Base-by-base conservation (phyloP, 176 grass and related monocot species). In the Alloteropsis semialata region DNA sequence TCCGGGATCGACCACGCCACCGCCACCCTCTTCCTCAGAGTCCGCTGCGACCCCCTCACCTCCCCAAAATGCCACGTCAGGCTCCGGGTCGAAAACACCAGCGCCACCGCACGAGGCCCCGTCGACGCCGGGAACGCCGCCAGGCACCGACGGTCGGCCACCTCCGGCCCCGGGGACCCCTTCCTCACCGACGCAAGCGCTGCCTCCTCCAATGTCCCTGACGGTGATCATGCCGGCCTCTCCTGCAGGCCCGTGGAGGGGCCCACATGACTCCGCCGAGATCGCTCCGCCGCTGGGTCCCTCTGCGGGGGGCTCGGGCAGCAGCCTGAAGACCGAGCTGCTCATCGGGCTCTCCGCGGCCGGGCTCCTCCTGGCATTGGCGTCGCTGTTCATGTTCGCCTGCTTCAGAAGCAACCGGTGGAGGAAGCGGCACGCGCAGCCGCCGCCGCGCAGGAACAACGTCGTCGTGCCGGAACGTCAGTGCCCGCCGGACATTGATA, bases 331-430 rank as follows among this genome's bases (percentile, higher is more conserved):
- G 56, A 65, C 17, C 7, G 83, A 65, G n/a, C 34, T 65, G 65
- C 25, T 88, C 25, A 69, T 94, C 22, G 92, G 83, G 6, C 28
- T 91, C 11, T 74, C 92, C 70, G 44, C 86, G 19, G 63, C 83
- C 9, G 82, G 86, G 43, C 49, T 91, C 70, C n/a, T 84, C 59
- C 37, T 94, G 34, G 48, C 75, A 12, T 25, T 91, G 44, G 75
- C 55, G 2, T 84, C 75, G 19, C 66, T 91, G 25, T 60, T 88
- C 57, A 72, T 86, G 6, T 75, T 85, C 17, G 1, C 45, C 17
- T 72, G 73, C 61, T 60, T 64, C 37, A 80, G 5, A 68, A 48
- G 24, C 65, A 43, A 4, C 33, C 76, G 86, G 38, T 58, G 61
- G 14, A 84, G 33, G 70, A 81, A 69, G 59, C 80, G 70, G 56